Evolutionary conservation across 116 monocot species (phyloP).

Genomic region (Phalaenopsis hybrid): DNA sequence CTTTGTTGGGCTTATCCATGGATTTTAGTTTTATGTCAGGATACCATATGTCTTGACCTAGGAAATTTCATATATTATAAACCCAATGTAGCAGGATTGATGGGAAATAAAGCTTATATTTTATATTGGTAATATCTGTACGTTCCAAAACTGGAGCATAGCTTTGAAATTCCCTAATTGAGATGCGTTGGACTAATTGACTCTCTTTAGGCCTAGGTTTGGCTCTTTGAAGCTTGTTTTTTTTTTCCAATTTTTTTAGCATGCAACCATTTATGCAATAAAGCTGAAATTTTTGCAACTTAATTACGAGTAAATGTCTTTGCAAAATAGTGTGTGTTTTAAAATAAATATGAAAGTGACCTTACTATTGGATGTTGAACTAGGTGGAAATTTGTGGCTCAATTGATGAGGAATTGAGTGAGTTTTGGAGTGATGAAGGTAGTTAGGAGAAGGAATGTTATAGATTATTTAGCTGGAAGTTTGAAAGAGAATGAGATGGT

Average conservation of each 20-base stretch:
- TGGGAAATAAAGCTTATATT: neutral
- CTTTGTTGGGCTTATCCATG: too few species aligned
- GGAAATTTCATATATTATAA: too few species aligned
- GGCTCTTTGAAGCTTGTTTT: neutral
- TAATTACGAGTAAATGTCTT: neutral
- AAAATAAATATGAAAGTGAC: neutral
- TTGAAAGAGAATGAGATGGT: neutral
- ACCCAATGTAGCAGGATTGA: neutral
- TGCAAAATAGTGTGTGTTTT: constrained; percentile 2
- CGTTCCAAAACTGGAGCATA: neutral
- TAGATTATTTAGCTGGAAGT: neutral
- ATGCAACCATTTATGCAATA: neutral
- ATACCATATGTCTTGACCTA: too few species aligned
- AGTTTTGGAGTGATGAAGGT: too few species aligned
- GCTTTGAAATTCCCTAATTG: neutral
- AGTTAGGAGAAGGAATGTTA: neutral
- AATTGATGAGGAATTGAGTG: neutral
- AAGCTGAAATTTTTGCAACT: neutral
- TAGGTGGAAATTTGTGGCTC: neutral
- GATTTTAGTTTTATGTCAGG: too few species aligned
- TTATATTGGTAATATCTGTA: neutral
- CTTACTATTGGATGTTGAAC: neutral
- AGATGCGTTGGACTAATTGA: neutral
- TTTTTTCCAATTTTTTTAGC: neutral
- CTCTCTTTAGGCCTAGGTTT: neutral